Base-by-base conservation (phyloP, 257 asterid species). In the Solanum ossicruentum region DNA sequence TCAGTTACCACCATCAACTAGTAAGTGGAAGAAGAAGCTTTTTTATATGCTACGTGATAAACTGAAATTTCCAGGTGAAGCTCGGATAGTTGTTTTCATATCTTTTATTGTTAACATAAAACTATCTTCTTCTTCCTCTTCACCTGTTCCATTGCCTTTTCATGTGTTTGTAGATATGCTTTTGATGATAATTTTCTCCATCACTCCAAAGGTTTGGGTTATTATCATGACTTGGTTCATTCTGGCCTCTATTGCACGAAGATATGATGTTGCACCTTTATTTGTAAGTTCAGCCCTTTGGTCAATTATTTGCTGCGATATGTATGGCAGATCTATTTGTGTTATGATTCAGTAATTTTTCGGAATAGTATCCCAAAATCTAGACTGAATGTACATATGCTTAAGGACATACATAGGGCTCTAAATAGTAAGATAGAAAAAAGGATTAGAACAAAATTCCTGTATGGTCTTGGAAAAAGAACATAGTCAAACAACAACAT, bases 21-120 rank as follows among this genome's bases (percentile, higher is more conserved):
- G 92, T 87, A 85, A 92, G 89, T 95, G 98, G 98, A 95, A 92
- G 89, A 93, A 91, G 92, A 92, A 89, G 87, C 87, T 95, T 51
- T 93, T 93, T 89, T 89, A 80, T 86, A 58, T 86, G 45, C 85
- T 95, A 86, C 97, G 88, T 78, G 92, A 95, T 84, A 94, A 88
- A 88, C 83, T 94, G 90, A 94, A 88, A 93, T 54, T 95, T 67
- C 98, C 99, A 51, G 97, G 99, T 95, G 82, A 90, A 92, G 67
- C 54, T 65, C 72, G 21, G 57, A 81, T 8, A 13, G 84, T 72
- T 81, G 28, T 70, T 86, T 73, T 83, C 60, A 86, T 58, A 47
- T 69, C 86, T 80, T n/a, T 18, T 54, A 21, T 83, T 36, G 23
- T 60, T 9, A 56, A 61, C 10, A 28, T 79, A 60, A 43, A 67